Conservation (phyloP, 306 rosid genomes). For the Cucurbita argyrosperma region DNA sequence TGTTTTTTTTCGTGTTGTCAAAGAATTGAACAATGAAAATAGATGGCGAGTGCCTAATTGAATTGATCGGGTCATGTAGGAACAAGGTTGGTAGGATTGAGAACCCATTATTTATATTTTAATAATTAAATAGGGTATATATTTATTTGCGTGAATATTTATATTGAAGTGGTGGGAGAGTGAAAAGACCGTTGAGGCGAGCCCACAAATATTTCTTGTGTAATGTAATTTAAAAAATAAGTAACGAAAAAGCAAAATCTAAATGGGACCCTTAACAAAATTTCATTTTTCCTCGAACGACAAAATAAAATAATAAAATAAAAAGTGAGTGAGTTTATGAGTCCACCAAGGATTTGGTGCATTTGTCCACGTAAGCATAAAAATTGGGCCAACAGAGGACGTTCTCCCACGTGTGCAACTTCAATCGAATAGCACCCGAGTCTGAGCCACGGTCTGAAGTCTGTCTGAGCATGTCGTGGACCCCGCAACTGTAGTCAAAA, state of each 20-base stretch:
- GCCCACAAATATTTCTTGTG: background rate
- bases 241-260: background rate
- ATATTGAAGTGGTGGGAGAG: too few relatives aligned
- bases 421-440: conserved; percentile 6
- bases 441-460: conserved; percentile 17
- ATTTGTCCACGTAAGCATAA: background rate
- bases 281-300: background rate
- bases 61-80: too few relatives aligned
- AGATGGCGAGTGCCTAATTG: too few relatives aligned
- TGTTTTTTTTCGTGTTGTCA: too few relatives aligned
- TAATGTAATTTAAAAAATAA: background rate
- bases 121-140: too few relatives aligned
- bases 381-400: background rate
- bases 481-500: background rate
- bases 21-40: too few relatives aligned
- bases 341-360: background rate
- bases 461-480: conserved; percentile 13
- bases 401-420: conserved; percentile 1
- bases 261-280: background rate
- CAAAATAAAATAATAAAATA: background rate
- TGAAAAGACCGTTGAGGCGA: background rate
- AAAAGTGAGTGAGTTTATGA: background rate
- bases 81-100: too few relatives aligned
- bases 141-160: too few relatives aligned
- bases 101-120: too few relatives aligned